Evolutionary conservation across 768 basidiomycete species (phyloP), one percentile per base, ranked within the genome.

Genomic region (Panaeolus cyanescens): DNA sequence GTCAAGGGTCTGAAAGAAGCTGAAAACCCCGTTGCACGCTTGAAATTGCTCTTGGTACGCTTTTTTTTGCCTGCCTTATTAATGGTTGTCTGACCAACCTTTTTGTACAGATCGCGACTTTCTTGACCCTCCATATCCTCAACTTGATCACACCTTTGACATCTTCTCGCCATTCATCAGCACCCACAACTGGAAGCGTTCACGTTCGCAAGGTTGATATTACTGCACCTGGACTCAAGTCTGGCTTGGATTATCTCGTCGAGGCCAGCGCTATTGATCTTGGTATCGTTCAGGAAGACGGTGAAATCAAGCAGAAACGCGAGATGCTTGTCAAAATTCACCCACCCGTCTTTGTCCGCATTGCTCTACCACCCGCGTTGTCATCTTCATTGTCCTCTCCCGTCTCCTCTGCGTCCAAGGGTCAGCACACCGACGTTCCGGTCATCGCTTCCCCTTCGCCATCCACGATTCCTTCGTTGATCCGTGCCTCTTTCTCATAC

Each of bases 91-190:
- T 59, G 8, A 59, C 40, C 28, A 37, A 17, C n/a, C 19, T 59
- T 59, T 30, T 33, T 60, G 5, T 53, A 12, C 64, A 90, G 88
- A 93, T 99, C 66, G 88, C 89, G 17, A 89, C 95, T 3, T 99
- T 99, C 85, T 82, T 96, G 65, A 88, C 88, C 0, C 77, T 99
- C 2, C 97, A 99, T 67, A 85, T 95, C 58, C 84, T 97, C 63
- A 99, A 98, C 79, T 85, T 99, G 61, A 91, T 90, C 72, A 92
- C 96, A 0, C 95, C 97, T 0, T 85, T 99, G 54, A 90, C 95
- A 0, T 86, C 66, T 72, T 85, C 60, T 65, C 85, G 74, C 66
- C 82, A 65, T 75, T 83, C 61, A 22, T 55, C 69, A 3, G 19
- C 65, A 13, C 40, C 60, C 3, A 34, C 58, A 15, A 66, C 67